Evolutionary conservation across 2,329 filamentous ascomycete species (phyloP).

Genomic region (Nannizzia gypsea): DNA sequence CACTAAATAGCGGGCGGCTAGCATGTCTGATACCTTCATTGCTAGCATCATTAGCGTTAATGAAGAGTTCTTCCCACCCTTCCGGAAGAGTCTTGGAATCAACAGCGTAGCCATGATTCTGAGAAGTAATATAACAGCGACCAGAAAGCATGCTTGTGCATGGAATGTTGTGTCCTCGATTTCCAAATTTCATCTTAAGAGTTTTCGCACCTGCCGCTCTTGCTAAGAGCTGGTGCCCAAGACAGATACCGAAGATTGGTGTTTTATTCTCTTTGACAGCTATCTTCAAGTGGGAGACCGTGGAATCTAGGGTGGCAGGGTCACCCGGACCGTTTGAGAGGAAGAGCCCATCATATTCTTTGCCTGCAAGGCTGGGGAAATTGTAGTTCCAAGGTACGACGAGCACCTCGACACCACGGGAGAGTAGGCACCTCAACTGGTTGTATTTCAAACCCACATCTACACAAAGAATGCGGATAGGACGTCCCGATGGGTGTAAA

Average conservation of each 20-base stretch:
- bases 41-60: conserved; percentile 95
- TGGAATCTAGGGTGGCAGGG: conserved; percentile 67
- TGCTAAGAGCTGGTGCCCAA: conserved; percentile 87
- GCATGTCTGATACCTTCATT: conserved; percentile 94
- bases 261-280: conserved; percentile 68
- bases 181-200: conserved; percentile 97
- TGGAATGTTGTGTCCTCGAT: conserved; percentile 95
- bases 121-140: conserved; percentile 96
- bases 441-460: conserved; percentile 99
- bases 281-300: conserved; percentile 65
- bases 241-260: conserved; percentile 90
- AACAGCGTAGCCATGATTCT: conserved; percentile 95
- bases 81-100: conserved; percentile 62
- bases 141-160: conserved; percentile 93
- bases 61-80: conserved; percentile 87
- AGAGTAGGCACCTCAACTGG: conserved; percentile 85
- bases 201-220: conserved; percentile 77
- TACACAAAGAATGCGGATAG: conserved; percentile 77
- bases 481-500: conserved; percentile 77
- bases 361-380: conserved; percentile 61
- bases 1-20: conserved; percentile 85
- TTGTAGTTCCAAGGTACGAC: conserved; percentile 96
- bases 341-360: conserved; percentile 91
- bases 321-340: conserved; percentile 97
- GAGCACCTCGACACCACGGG: conserved; percentile 81